Evolutionary conservation across 176 grass and related monocot species (phyloP).

Genomic region (Neostapfia colusana): DNA sequence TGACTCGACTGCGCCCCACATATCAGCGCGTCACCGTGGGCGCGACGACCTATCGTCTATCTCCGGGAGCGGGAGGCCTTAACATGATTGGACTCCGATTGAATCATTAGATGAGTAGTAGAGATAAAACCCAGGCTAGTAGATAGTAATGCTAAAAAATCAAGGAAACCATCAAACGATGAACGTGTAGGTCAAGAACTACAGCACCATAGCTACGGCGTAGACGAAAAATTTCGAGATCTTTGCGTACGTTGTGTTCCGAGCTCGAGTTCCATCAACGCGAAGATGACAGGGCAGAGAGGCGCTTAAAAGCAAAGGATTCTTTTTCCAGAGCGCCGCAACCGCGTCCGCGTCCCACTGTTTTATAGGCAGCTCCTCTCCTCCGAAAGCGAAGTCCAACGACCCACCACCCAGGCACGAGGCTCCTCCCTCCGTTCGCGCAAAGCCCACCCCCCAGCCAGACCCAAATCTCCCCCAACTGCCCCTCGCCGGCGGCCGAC

Average conservation of each 20-base stretch:
- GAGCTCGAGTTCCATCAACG: neutral
- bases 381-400: constrained; percentile 29
- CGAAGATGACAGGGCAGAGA: neutral
- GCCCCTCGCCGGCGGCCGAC: constrained; percentile 12
- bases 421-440: neutral
- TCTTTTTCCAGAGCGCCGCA: neutral
- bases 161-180: neutral
- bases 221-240: neutral
- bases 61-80: too few relatives aligned
- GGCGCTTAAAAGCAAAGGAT: constrained; percentile 22
- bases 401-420: neutral
- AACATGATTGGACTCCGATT: too few relatives aligned
- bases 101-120: too few relatives aligned
- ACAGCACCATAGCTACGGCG: neutral
- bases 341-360: constrained; percentile 1
- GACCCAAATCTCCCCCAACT: neutral
- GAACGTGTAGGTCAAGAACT: neutral
- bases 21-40: too few relatives aligned
- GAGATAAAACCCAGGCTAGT: neutral
- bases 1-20: too few relatives aligned
- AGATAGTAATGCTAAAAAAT: neutral
- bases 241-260: neutral
- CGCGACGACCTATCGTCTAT: too few relatives aligned
- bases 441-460: constrained; percentile 11
- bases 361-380: constrained; percentile 35